A percentile compares a stretch with the other conserved stretches of the same genome.
Evolutionary conservation across 202 grass and related monocot species (phyloP).

Genomic region (Digitaria exilis): DNA sequence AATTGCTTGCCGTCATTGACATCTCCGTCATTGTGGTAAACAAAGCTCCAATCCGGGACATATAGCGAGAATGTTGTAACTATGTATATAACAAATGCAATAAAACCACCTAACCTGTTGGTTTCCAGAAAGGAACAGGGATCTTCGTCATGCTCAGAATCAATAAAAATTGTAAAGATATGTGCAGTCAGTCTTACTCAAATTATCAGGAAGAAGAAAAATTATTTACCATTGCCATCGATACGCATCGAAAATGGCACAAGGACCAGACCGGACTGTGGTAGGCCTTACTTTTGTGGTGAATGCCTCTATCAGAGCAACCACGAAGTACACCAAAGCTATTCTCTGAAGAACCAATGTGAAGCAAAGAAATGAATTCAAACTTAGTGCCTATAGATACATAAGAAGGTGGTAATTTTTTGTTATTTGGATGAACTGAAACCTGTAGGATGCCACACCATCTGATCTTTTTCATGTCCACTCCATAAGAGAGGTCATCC

Average conservation of each 20-base stretch:
- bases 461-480: constrained; percentile 77
- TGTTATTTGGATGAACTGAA: neutral
- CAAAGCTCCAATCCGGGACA: constrained; percentile 66
- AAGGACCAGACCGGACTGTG: constrained; percentile 36
- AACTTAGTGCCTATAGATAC: neutral
- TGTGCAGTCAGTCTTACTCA: neutral
- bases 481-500: constrained; percentile 62
- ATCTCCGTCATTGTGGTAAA: constrained; percentile 49
- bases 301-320: constrained; percentile 62
- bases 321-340: constrained; percentile 69
- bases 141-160: neutral
- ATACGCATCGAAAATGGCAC: constrained; percentile 52
- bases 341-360: constrained; percentile 51
- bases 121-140: neutral
- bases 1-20: constrained; percentile 60
- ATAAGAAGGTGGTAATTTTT: neutral
- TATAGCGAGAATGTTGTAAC: constrained; percentile 48
- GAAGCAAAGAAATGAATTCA: neutral
- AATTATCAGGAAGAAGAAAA: neutral
- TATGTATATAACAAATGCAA: constrained; percentile 57
- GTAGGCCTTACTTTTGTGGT: constrained; percentile 48
- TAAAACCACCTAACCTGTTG: constrained; percentile 52
- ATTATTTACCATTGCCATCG: constrained; percentile 63
- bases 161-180: neutral
- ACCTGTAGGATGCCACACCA: constrained; percentile 83